Evolutionary conservation across 23 red algal species (phyloP).

Genomic region (Pyropia haitanensis): DNA sequence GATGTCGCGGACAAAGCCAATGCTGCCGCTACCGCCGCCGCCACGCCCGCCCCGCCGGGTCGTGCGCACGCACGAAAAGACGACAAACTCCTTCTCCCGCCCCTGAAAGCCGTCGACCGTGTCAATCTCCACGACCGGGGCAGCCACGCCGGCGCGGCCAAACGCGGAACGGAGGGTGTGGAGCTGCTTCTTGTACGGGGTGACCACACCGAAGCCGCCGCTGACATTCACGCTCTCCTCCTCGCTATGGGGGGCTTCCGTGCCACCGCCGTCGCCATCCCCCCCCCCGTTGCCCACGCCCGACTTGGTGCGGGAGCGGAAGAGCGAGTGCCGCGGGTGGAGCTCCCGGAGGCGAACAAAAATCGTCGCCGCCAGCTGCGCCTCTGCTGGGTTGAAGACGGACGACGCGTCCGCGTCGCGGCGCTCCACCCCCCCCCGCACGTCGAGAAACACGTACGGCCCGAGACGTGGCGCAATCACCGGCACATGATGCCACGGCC

Average conservation of each 20-base stretch:
- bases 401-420: constrained; percentile 39
- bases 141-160: constrained; percentile 48
- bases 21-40: constrained; percentile 8
- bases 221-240: too few relatives aligned
- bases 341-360: constrained; percentile 49
- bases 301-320: constrained; percentile 21
- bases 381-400: constrained; percentile 47
- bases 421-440: constrained; percentile 37
- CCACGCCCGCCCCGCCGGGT: constrained; percentile 15
- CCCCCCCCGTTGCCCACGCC: background rate
- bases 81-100: constrained; percentile 82
- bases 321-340: constrained; percentile 43
- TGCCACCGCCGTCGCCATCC: too few relatives aligned
- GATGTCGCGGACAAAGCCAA: constrained; percentile 93
- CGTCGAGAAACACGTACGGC: constrained; percentile 76
- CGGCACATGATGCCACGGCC: constrained; percentile 26
- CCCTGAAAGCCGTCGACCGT: constrained; percentile 89
- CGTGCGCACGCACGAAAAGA: constrained; percentile 83
- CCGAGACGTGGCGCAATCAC: constrained; percentile 41
- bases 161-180: constrained; percentile 46
- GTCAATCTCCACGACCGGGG: constrained; percentile 68
- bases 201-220: constrained; percentile 52
- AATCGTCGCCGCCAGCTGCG: constrained; percentile 46
- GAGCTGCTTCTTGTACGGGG: constrained; percentile 65
- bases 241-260: too few relatives aligned